phyloP scores from a whole-genome alignment of 1,139 yeast species.

The Debaryomycetaceae sp. region DNA sequence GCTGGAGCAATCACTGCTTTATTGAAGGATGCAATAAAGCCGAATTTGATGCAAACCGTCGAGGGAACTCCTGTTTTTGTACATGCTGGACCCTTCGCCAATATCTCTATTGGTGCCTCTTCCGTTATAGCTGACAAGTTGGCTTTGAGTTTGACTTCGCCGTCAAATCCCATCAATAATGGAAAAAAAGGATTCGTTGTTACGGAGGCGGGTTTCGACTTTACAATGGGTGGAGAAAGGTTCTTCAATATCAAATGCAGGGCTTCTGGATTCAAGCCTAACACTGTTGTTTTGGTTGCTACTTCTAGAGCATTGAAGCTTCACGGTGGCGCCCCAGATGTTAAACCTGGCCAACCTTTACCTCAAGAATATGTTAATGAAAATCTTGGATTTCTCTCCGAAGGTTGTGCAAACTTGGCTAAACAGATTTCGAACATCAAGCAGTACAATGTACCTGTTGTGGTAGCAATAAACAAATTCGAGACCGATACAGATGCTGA shows the following conservation, averaged over 20 bases:
- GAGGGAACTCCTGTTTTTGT: slow-evolving; percentile 85
- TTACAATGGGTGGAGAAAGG: slow-evolving; percentile 88
- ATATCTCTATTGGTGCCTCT: slow-evolving; percentile 81
- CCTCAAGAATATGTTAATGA: slow-evolving; percentile 67
- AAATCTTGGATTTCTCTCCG: slow-evolving; percentile 58
- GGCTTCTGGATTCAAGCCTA: slow-evolving; percentile 68
- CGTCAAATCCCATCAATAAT: slow-evolving; percentile 42
- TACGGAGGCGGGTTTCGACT: slow-evolving; percentile 84
- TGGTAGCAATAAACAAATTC: slow-evolving; percentile 76
- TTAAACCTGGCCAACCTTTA: slow-evolving; percentile 74
- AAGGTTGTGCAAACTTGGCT: slow-evolving; percentile 70
- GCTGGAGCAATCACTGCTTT: slow-evolving; percentile 81
- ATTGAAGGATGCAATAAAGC: slow-evolving; percentile 77
- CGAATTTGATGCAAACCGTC: slow-evolving; percentile 79
- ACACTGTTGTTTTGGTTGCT: slow-evolving; percentile 74
- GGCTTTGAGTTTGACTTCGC: slow-evolving; percentile 62
- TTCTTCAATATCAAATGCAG: slow-evolving; percentile 78
- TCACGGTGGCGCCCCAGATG: slow-evolving; percentile 84
- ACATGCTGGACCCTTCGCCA: slow-evolving; percentile 86
- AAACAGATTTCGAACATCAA: slow-evolving; percentile 72
- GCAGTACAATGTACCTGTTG: slow-evolving; percentile 71
- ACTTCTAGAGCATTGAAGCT: slow-evolving; percentile 76
- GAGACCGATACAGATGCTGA: slow-evolving; percentile 70
- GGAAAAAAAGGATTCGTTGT: slow-evolving; percentile 63
- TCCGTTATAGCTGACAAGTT: slow-evolving; percentile 75